Conservation (phyloP, 768 basidiomycete species). For the Sarcodon sp. region DNA sequence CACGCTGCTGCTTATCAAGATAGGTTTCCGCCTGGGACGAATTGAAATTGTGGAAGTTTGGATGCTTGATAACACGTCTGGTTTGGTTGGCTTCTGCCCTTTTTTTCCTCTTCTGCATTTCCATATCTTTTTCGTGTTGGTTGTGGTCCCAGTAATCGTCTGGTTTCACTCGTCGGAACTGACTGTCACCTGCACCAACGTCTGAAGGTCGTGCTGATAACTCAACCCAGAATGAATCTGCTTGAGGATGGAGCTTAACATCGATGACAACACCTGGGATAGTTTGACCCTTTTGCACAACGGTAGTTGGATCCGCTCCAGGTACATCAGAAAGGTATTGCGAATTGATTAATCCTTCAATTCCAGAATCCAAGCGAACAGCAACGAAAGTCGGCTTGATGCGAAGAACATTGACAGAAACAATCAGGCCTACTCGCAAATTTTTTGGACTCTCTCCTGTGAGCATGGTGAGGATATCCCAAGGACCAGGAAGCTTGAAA, state of each 20-base stretch:
- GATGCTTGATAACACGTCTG: slow-evolving; percentile 89
- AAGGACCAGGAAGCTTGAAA: slow-evolving; percentile 52
- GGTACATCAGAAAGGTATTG: slow-evolving; percentile 39
- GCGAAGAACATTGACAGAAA: slow-evolving; percentile 61
- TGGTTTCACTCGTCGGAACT: slow-evolving; percentile 42
- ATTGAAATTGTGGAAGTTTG: slow-evolving; percentile 95
- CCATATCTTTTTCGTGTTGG: slow-evolving; percentile 54
- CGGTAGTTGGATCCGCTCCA: slow-evolving; percentile 20
- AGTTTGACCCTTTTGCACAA: slow-evolving; percentile 52
- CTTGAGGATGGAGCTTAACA: slow-evolving; percentile 46
- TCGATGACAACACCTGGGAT: slow-evolving; percentile 69
- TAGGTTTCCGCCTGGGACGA: slow-evolving; percentile 81
- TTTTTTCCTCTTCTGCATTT: slow-evolving; percentile 72
- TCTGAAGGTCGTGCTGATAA: slow-evolving; percentile 61
- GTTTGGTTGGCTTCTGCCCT: slow-evolving; percentile 68
- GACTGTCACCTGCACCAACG: slow-evolving; percentile 45
- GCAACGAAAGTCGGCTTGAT: slow-evolving; percentile 30
- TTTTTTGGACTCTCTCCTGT: slow-evolving; percentile 83
- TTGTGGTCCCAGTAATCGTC: slow-evolving; percentile 56
- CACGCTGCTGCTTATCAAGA: slow-evolving; percentile 81
- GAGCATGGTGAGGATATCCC: slow-evolving; percentile 90
- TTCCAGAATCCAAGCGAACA: slow-evolving; percentile 84
- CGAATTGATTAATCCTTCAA: slow-evolving; percentile 67
- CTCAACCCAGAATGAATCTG: slow-evolving; percentile 56
- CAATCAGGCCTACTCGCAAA: slow-evolving; percentile 65